Percentiles rank a stretch among this genome's conserved stretches.
phyloP scores from a whole-genome alignment of 768 basidiomycete species.

The Sutorius australiensis region DNA sequence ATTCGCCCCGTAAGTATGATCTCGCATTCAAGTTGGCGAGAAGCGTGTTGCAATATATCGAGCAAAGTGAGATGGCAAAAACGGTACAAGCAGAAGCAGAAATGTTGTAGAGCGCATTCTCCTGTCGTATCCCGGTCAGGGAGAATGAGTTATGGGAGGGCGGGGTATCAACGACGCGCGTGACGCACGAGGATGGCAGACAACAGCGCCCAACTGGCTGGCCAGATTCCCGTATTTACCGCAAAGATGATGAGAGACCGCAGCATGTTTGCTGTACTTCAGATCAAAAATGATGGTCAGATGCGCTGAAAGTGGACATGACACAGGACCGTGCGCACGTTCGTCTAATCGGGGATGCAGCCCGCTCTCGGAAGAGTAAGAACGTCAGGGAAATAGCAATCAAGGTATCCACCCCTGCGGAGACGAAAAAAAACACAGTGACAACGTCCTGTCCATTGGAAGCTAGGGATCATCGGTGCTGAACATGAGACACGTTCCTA shows the following conservation, averaged over 20 bases:
- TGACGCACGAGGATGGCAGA: conserved; percentile 4
- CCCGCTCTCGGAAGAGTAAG: background rate
- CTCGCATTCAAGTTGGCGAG: conserved; percentile 17
- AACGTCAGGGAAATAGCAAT: conserved; percentile 2
- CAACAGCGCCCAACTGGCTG: conserved; percentile 45
- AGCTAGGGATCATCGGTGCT: background rate
- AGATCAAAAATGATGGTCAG: background rate
- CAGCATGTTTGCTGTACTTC: background rate
- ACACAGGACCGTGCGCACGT: background rate
- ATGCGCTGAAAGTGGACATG: background rate
- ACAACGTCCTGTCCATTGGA: background rate
- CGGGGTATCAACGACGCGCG: no score
- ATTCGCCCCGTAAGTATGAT: conserved; percentile 1
- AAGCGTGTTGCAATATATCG: conserved; percentile 14
- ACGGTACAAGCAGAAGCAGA: background rate
- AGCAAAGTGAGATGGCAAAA: conserved; percentile 2
- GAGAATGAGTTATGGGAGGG: background rate
- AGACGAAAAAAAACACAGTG: background rate
- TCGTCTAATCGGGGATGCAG: background rate
- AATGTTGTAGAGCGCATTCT: background rate
- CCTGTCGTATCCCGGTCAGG: background rate
- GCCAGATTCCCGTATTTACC: conserved; percentile 37
- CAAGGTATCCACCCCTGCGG: conserved; percentile 1
- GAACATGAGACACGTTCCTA: background rate
- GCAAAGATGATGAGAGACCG: conserved; percentile 11